These are phyloP conservation scores for Teunomyces funiuensis DNA, from an alignment of 805 yeast species.

Conservation along the genomic window DNA sequence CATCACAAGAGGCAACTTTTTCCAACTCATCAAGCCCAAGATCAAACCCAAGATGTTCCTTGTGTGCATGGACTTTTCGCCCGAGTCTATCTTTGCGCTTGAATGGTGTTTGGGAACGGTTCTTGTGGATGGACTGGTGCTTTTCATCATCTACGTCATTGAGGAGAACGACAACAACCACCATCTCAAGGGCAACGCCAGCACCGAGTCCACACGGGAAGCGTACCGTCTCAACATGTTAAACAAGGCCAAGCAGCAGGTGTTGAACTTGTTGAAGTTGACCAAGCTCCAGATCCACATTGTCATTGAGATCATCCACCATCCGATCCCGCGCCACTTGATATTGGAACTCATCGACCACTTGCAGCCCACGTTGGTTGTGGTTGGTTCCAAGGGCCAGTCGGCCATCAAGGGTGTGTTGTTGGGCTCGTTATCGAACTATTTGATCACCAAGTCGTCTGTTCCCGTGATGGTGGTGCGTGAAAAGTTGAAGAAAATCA, in stretches of 20 bases:
- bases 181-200: constrained; percentile 39
- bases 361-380: constrained; percentile 68
- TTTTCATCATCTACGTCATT: constrained; percentile 66
- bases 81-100: constrained; percentile 79
- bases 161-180: constrained; percentile 48
- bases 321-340: constrained; percentile 72
- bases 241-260: constrained; percentile 44
- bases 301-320: constrained; percentile 72
- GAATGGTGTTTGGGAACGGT: constrained; percentile 90
- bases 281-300: constrained; percentile 74
- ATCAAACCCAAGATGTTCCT: constrained; percentile 60
- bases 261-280: constrained; percentile 51
- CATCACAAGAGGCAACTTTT: constrained; percentile 66
- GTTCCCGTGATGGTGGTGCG: constrained; percentile 84
- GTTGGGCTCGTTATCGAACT: constrained; percentile 70
- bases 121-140: constrained; percentile 75
- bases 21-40: constrained; percentile 46
- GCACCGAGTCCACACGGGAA: constrained; percentile 38
- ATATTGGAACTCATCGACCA: constrained; percentile 69
- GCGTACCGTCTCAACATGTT: constrained; percentile 38
- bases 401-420: constrained; percentile 71
- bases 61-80: constrained; percentile 78
- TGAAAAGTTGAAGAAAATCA: constrained; percentile 66
- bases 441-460: constrained; percentile 65
- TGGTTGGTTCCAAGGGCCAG: constrained; percentile 75